Evolutionary conservation across 768 basidiomycete genomes (phyloP).

Genomic region (Saitozyma podzolica): DNA sequence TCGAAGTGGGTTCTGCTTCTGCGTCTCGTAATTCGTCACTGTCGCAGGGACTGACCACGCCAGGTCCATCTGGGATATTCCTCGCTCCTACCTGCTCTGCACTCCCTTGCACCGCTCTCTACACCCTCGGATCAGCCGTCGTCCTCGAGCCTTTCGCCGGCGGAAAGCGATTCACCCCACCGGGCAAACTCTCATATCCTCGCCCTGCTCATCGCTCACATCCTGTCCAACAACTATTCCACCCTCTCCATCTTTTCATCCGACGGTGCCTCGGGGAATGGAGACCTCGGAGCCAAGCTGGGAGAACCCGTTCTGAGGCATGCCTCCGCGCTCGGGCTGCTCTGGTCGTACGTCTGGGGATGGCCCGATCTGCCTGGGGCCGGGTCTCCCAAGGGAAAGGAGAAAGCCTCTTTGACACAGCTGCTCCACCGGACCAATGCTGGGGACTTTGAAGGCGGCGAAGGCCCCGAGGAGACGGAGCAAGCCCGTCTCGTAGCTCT

Average conservation of each 20-base stretch:
- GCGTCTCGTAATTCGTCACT: too few relatives aligned
- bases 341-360: constrained; percentile 32
- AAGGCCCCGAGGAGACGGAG: not conserved
- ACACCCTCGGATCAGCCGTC: too few relatives aligned
- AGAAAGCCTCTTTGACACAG: constrained; percentile 8
- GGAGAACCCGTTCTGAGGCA: constrained; percentile 16
- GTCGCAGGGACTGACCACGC: too few relatives aligned
- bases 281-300: constrained; percentile 13
- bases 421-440: not conserved
- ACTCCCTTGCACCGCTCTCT: not conserved
- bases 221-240: constrained; percentile 44
- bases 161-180: not conserved
- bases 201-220: constrained; percentile 39
- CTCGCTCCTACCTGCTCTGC: constrained; percentile 8
- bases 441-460: not conserved
- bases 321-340: constrained; percentile 17
- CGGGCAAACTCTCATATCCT: constrained; percentile 29
- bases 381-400: constrained; percentile 25
- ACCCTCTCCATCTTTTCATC: constrained; percentile 28
- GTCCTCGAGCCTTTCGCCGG: too few relatives aligned
- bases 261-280: not conserved
- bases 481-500: constrained; percentile 13
- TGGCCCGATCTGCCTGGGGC: not conserved
- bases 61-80: not conserved
- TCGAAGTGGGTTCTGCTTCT: too few relatives aligned